A percentile compares a stretch with the other conserved stretches of the same genome.
Evolutionary conservation across 805 yeast genomes (phyloP).

Genomic region (Schwanniomyces occidentalis): DNA sequence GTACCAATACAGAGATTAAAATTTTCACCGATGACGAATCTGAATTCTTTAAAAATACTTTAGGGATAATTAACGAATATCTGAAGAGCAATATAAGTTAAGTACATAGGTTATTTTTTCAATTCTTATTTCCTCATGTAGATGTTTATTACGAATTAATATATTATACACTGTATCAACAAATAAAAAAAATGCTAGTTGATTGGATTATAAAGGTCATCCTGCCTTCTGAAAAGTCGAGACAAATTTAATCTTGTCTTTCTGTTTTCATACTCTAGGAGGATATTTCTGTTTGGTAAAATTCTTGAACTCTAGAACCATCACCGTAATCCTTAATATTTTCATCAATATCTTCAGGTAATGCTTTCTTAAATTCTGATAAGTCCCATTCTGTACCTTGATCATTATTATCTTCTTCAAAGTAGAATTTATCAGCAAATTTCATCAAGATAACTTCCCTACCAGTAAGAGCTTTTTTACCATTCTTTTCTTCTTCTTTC

Average conservation of each 20-base stretch:
- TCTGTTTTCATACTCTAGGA: no score
- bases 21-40: conserved; percentile 38
- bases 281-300: conserved; percentile 18
- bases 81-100: conserved; percentile 1
- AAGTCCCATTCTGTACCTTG: conserved; percentile 57
- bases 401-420: conserved; percentile 49
- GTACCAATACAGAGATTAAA: conserved; percentile 26
- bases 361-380: conserved; percentile 53
- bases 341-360: conserved; percentile 50
- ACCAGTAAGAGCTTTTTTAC: conserved; percentile 60
- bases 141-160: no score
- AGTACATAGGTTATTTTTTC: background rate
- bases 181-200: no score
- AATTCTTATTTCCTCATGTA: no score
- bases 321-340: conserved; percentile 74
- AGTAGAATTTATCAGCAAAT: conserved; percentile 54
- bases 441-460: conserved; percentile 65
- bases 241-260: no score
- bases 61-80: conserved; percentile 8
- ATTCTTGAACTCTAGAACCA: conserved; percentile 42
- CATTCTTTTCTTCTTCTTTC: conserved; percentile 31
- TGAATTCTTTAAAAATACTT: conserved; percentile 26
- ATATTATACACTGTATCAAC: no score
- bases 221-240: background rate
- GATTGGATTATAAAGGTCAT: background rate